Percentiles rank a stretch among this genome's conserved stretches.
Evolutionary conservation across 2,329 filamentous ascomycete genomes (phyloP).

Genomic region (Cytospora schulzeri): DNA sequence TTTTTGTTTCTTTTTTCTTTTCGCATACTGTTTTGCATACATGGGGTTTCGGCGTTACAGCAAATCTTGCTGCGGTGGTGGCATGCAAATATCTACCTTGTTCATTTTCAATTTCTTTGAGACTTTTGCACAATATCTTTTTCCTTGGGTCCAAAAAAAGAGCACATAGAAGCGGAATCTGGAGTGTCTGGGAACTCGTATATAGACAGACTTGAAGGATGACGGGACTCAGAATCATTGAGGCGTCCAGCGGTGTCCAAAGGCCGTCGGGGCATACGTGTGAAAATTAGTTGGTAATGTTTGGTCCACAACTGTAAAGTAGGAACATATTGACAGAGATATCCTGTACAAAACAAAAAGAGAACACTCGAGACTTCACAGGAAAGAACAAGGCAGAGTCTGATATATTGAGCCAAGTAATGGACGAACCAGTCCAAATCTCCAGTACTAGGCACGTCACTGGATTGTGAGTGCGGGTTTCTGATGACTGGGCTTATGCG

Average conservation of each 20-base stretch:
- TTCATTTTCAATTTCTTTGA: conserved; percentile 3
- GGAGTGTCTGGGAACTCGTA: conserved; percentile 22
- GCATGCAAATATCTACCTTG: conserved; percentile 3
- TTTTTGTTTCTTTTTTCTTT: conserved; percentile 17
- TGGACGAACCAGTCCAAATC: too few relatives aligned
- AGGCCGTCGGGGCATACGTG: background rate
- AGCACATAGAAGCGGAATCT: conserved; percentile 14
- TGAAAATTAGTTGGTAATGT: conserved; percentile 23
- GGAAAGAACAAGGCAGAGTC: background rate
- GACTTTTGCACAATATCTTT: background rate
- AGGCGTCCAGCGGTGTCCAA: conserved; percentile 4
- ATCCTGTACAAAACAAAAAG: background rate
- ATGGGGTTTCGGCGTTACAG: conserved; percentile 22
- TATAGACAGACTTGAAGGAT: conserved; percentile 21
- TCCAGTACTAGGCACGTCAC: background rate
- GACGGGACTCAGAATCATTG: conserved; percentile 7
- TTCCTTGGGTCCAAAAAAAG: conserved; percentile 11
- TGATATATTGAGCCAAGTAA: background rate
- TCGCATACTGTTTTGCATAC: conserved; percentile 16
- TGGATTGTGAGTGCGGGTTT: too few relatives aligned
- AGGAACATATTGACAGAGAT: conserved; percentile 8
- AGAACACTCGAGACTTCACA: background rate
- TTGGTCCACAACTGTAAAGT: conserved; percentile 17
- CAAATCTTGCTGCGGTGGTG: conserved; percentile 4
- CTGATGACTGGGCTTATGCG: too few relatives aligned